Conservation (phyloP, 768 basidiomycete genomes). For the Tulasnella sp. region DNA sequence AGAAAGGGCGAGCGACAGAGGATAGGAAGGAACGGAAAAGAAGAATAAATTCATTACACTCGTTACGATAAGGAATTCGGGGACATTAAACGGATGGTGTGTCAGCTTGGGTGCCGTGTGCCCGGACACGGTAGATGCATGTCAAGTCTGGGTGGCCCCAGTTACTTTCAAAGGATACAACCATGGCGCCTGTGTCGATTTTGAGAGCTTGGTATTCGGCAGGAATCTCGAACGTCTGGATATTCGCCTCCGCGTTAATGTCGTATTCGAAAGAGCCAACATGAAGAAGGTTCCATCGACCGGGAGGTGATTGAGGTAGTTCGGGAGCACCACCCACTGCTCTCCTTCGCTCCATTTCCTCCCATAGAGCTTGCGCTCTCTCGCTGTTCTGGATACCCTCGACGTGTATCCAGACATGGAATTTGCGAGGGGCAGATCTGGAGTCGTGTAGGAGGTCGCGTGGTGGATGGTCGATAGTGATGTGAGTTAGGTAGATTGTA, state of each 20-base stretch:
- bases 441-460: constrained; percentile 71
- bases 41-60: background rate
- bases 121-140: constrained; percentile 77
- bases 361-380: constrained; percentile 41
- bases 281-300: constrained; percentile 31
- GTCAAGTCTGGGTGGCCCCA: constrained; percentile 79
- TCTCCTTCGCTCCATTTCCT: background rate
- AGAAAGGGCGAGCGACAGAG: background rate
- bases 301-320: constrained; percentile 19
- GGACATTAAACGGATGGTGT: background rate
- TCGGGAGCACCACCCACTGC: background rate
- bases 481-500: constrained; percentile 42
- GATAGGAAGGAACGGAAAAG: background rate
- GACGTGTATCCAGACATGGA: constrained; percentile 86
- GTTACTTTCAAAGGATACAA: constrained; percentile 67
- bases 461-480: constrained; percentile 84
- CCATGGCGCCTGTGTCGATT: constrained; percentile 76
- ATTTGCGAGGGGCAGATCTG: constrained; percentile 64
- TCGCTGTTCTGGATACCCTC: constrained; percentile 62
- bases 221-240: constrained; percentile 72
- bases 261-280: constrained; percentile 61
- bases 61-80: background rate
- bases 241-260: constrained; percentile 37
- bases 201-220: constrained; percentile 53
- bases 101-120: constrained; percentile 41